Evolutionary conservation across 2,329 filamentous ascomycete species (phyloP).

Genomic region (Aspergillus tanneri): DNA sequence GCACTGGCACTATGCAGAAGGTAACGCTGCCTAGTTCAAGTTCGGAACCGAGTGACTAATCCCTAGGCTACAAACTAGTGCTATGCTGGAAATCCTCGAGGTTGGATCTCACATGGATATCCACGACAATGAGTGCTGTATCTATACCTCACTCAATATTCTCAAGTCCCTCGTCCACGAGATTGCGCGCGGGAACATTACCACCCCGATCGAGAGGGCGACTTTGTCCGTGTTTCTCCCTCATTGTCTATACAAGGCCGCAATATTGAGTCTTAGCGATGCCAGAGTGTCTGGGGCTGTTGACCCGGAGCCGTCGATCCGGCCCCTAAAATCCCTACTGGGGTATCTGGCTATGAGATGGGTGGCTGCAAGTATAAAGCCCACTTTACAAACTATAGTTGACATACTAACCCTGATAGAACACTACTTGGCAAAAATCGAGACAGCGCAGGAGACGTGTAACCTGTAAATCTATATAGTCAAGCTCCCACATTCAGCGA

Average conservation of each 20-base stretch:
- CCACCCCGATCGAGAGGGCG: not conserved
- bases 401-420: too few species aligned
- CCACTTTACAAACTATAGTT: too few species aligned
- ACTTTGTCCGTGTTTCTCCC: not conserved
- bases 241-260: constrained; percentile 1
- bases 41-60: not conserved
- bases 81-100: not conserved
- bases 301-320: not conserved
- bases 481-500: too few species aligned
- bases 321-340: not conserved
- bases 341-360: not conserved
- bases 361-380: constrained; percentile 1
- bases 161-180: not conserved
- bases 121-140: not conserved
- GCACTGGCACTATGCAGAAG: not conserved
- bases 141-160: not conserved
- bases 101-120: not conserved
- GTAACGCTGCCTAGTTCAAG: not conserved
- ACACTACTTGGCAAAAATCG: too few species aligned
- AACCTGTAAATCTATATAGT: too few species aligned
- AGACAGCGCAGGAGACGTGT: too few species aligned
- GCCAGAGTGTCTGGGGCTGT: not conserved
- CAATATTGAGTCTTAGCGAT: not conserved
- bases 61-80: not conserved
- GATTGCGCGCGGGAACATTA: not conserved